Conservation (phyloP, 179 eudicot species). For the Carnegiea gigantea region DNA sequence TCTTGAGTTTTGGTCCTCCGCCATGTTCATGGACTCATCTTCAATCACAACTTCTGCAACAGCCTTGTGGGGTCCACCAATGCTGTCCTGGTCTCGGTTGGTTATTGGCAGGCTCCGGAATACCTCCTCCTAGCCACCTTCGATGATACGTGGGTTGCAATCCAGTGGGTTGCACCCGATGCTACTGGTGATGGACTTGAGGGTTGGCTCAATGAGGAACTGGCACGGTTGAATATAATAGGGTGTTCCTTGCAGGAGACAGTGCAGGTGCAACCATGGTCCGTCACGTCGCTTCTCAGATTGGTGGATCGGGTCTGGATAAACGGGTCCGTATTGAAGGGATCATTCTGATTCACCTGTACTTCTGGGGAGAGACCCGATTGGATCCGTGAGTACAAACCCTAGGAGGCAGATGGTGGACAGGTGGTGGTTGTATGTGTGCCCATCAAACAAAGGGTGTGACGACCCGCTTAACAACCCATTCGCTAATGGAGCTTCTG, state of each 20-base stretch:
- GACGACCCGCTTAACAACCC: slow-evolving; percentile 67
- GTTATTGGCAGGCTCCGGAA: slow-evolving; percentile 70
- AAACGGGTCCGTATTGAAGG: slow-evolving; percentile 29
- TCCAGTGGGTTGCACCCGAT: slow-evolving; percentile 54
- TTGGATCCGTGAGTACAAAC: slow-evolving; percentile 25
- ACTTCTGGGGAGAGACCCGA: slow-evolving; percentile 48
- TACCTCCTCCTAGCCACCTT: slow-evolving; percentile 53
- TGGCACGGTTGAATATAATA: slow-evolving; percentile 45
- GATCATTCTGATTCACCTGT: slow-evolving; percentile 37
- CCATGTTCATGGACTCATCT: slow-evolving; percentile 26
- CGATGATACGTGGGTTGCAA: slow-evolving; percentile 57
- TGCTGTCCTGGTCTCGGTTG: slow-evolving; percentile 46
- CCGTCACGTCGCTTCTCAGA: slow-evolving; percentile 38
- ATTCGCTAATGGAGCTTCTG: slow-evolving; percentile 34
- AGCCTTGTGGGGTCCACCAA: slow-evolving; percentile 27
- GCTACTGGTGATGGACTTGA: slow-evolving; percentile 27
- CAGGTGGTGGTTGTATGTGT: slow-evolving; percentile 56
- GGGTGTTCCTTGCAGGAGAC: slow-evolving; percentile 60
- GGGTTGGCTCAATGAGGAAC: slow-evolving; percentile 42
- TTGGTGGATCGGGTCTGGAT: slow-evolving; percentile 15
- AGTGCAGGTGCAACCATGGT: slow-evolving; percentile 70
- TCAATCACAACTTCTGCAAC: slow-evolving; percentile 33
- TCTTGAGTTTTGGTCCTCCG: neutral
- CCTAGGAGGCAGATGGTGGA: slow-evolving; percentile 42
- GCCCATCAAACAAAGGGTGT: slow-evolving; percentile 44